phyloP scores from a whole-genome alignment of 768 basidiomycete species.

The Flagelloscypha sp. region DNA sequence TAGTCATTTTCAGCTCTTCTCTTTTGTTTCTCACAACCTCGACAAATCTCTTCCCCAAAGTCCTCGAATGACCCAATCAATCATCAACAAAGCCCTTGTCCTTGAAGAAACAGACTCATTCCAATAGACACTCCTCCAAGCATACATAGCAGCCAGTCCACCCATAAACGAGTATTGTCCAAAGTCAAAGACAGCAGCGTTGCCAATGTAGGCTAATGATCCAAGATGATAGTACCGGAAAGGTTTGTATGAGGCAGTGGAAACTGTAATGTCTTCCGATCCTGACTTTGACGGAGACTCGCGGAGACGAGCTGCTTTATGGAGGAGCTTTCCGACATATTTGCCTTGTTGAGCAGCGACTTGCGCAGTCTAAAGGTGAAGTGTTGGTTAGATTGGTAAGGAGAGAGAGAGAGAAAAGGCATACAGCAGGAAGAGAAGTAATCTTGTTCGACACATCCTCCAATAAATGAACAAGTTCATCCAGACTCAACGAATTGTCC shows the following conservation, averaged over 20 bases:
- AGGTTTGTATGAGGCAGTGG: conserved; percentile 50
- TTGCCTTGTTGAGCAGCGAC: conserved; percentile 97
- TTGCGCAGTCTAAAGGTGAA: conserved; percentile 71
- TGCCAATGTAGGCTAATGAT: conserved; percentile 78
- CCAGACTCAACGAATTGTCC: conserved; percentile 75
- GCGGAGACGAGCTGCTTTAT: conserved; percentile 52
- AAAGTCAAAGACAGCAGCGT: conserved; percentile 91
- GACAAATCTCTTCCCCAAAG: conserved; percentile 20
- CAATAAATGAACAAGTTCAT: conserved; percentile 81
- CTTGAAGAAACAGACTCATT: conserved; percentile 88
- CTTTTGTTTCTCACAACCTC: no score
- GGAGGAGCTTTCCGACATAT: conserved; percentile 87
- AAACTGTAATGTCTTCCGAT: conserved; percentile 14
- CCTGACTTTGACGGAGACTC: conserved; percentile 38
- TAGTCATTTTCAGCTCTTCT: no score
- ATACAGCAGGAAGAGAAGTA: conserved; percentile 84
- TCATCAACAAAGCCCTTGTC: conserved; percentile 87
- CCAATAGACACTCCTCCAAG: conserved; percentile 94
- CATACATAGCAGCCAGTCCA: conserved; percentile 89
- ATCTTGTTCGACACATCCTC: conserved; percentile 83
- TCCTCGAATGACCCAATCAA: conserved; percentile 84
- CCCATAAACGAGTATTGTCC: conserved; percentile 79
- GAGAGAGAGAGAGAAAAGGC: conserved; percentile 15
- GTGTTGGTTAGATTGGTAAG: conserved; percentile 1
- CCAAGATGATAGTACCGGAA: conserved; percentile 82